A percentile compares a stretch with the other conserved stretches of the same genome.
These are phyloP conservation scores for Parathielavia appendiculata DNA, from an alignment of 495 filamentous ascomycete species.

Conservation along the genomic window DNA sequence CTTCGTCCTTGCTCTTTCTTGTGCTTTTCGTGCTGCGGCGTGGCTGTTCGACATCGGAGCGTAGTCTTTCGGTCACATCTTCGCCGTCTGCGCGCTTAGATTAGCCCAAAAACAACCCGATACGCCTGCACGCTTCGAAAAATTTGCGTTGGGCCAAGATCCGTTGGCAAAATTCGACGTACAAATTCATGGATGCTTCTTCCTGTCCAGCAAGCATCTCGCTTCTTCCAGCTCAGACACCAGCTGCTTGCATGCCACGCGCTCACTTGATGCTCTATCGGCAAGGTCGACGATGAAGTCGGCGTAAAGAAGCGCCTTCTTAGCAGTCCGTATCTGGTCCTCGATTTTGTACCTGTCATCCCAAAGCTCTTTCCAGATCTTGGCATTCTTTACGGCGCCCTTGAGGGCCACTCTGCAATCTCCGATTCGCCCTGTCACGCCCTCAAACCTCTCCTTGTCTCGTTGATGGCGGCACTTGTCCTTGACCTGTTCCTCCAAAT, in stretches of 20 bases:
- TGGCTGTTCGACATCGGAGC: not conserved
- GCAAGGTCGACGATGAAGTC: slow-evolving; percentile 20
- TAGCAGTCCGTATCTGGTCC: slow-evolving; percentile 18
- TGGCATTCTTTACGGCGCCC: slow-evolving; percentile 12
- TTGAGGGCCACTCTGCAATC: slow-evolving; percentile 1
- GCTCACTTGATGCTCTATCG: slow-evolving; percentile 11
- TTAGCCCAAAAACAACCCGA: not conserved
- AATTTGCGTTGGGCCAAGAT: too few species aligned
- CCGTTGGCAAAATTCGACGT: not conserved
- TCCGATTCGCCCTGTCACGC: not conserved
- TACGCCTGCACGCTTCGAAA: not conserved
- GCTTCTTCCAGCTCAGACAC: slow-evolving; percentile 22
- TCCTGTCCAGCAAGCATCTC: slow-evolving; percentile 11
- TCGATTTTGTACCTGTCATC: slow-evolving; percentile 10
- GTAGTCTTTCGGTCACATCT: not conserved
- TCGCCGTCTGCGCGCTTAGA: not conserved
- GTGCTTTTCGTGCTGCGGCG: not conserved
- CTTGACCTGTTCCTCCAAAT: slow-evolving; percentile 24
- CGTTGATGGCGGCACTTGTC: slow-evolving; percentile 8
- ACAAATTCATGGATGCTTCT: slow-evolving; percentile 23
- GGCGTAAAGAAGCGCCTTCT: slow-evolving; percentile 19
- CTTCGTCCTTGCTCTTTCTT: not conserved
- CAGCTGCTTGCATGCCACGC: slow-evolving; percentile 16
- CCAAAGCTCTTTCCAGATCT: not conserved
- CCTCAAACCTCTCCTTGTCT: slow-evolving; percentile 5